A percentile compares a stretch with the other conserved stretches of the same genome.
These are phyloP conservation scores for Populus euphratica DNA, from an alignment of 345 rosid genomes.

Conservation along the genomic window DNA sequence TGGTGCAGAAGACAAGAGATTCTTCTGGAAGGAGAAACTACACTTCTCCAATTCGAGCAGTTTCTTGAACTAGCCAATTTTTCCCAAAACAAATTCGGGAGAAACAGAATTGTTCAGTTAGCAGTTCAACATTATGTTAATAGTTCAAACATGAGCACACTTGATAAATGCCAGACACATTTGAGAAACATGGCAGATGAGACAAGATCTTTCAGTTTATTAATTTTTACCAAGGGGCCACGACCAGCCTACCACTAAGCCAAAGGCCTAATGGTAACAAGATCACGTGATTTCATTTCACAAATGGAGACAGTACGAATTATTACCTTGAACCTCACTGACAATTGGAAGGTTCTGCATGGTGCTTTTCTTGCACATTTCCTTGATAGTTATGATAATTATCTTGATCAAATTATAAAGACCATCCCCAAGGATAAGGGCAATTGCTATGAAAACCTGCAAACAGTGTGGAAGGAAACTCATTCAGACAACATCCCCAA, in stretches of 20 bases:
- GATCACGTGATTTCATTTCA: neutral
- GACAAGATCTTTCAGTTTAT: too few relatives aligned
- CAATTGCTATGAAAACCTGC: slow-evolving; percentile 84
- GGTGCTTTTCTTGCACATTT: slow-evolving; percentile 52
- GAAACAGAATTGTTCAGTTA: too few relatives aligned
- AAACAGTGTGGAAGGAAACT: neutral
- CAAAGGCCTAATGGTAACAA: neutral
- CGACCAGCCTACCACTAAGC: neutral
- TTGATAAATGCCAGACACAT: too few relatives aligned
- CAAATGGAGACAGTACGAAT: neutral
- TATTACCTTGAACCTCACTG: slow-evolving; percentile 52
- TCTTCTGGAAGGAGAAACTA: neutral
- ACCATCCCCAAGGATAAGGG: slow-evolving; percentile 90
- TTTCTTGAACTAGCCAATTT: neutral
- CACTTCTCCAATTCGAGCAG: neutral
- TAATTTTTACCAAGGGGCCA: too few relatives aligned
- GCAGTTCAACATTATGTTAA: too few relatives aligned
- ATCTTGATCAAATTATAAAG: slow-evolving; percentile 86
- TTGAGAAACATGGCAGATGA: too few relatives aligned
- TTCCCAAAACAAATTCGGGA: too few relatives aligned
- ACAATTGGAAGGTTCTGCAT: slow-evolving; percentile 51
- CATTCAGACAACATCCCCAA: slow-evolving; percentile 9
- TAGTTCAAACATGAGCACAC: too few relatives aligned
- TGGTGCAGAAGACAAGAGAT: neutral
- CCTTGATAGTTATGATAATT: slow-evolving; percentile 54